Base-by-base conservation (phyloP, 768 basidiomycete species). In the Suillus brevipes region DNA sequence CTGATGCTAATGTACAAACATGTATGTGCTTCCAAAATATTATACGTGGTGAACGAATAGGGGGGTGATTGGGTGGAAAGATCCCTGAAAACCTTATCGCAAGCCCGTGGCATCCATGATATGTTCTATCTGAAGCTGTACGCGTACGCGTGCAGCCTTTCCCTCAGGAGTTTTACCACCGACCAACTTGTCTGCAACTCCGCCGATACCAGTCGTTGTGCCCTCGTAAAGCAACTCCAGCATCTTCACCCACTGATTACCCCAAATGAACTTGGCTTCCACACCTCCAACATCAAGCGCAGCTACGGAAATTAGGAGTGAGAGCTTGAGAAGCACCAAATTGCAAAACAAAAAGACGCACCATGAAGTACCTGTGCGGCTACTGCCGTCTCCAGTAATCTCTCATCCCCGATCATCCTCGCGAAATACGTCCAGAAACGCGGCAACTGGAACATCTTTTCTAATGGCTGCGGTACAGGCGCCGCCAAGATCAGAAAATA, bases 171-270 rank as follows among this genome's bases (percentile, higher is more conserved):
- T 79, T 52, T 78, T 71, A 0, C 89, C 90, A 4, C 90, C 90
- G 40, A 92, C 82, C 36, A 83, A 74, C 61, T 74, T 80, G 61
- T 71, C 80, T 61, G 42, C 70, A 45, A 43, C 77, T 67, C 62
- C 75, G 53, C 80, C 82, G 61, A 86, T 78, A 6, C 89, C 89
- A 6, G 71, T 74, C 0, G 85, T 90, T 47, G 85, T 79, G 9
- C 88, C 87, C 60, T 88, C 83, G 66, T 92, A 87, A 16, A 93
- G 73, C 16, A 91, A 74, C 31, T 79, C 82, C 25, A 94, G 81
- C 60, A 93, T 75, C 73, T 93, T 93, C 64, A 87, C 76, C 87
- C 90, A 94, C 74, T 94, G 92, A 45, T 80, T 77, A n/a, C 92
- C 92, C 88, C 89, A 94, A 10, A 90, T 76, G 34, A 80, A 75